Evolutionary conservation across 2,329 filamentous ascomycete species (phyloP).

Genomic region (Epicoccum nigrum): DNA sequence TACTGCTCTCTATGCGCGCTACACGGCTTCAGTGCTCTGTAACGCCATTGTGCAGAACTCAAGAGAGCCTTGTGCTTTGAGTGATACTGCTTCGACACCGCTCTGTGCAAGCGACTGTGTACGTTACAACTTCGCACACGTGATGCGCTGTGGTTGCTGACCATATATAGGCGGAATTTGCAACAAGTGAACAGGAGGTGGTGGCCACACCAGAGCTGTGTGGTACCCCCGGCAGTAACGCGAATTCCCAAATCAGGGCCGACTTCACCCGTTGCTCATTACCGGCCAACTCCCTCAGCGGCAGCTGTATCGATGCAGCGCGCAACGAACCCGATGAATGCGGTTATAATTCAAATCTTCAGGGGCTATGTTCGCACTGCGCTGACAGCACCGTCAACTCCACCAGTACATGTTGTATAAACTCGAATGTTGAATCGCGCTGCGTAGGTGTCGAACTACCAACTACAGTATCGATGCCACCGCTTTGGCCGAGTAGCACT

Average conservation of each 20-base stretch:
- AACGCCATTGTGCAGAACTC: slow-evolving; percentile 95
- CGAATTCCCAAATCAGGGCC: slow-evolving; percentile 79
- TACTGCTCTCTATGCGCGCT: slow-evolving; percentile 85
- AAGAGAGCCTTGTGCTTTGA: slow-evolving; percentile 69
- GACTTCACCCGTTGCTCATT: slow-evolving; percentile 91
- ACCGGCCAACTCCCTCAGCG: slow-evolving; percentile 77
- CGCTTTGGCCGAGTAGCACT: slow-evolving; percentile 66
- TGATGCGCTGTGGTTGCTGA: slow-evolving; percentile 27
- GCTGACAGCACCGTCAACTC: slow-evolving; percentile 82
- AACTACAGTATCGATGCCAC: slow-evolving; percentile 66
- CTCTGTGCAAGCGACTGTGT: slow-evolving; percentile 91
- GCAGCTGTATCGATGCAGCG: slow-evolving; percentile 74
- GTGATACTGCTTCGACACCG: slow-evolving; percentile 69
- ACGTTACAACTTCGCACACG: slow-evolving; percentile 46
- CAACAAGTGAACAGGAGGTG: slow-evolving; percentile 86
- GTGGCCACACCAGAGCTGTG: slow-evolving; percentile 77
- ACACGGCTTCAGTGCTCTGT: slow-evolving; percentile 89
- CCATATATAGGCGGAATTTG: slow-evolving; percentile 71
- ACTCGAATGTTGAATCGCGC: slow-evolving; percentile 72
- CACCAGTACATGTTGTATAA: slow-evolving; percentile 94
- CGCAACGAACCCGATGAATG: slow-evolving; percentile 86
- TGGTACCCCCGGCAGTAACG: slow-evolving; percentile 66
- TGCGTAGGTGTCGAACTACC: slow-evolving; percentile 82
- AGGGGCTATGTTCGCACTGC: slow-evolving; percentile 88
- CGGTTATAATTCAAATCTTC: slow-evolving; percentile 74